phyloP scores from a whole-genome alignment of 768 basidiomycete genomes.

The Boletus insuetus region DNA sequence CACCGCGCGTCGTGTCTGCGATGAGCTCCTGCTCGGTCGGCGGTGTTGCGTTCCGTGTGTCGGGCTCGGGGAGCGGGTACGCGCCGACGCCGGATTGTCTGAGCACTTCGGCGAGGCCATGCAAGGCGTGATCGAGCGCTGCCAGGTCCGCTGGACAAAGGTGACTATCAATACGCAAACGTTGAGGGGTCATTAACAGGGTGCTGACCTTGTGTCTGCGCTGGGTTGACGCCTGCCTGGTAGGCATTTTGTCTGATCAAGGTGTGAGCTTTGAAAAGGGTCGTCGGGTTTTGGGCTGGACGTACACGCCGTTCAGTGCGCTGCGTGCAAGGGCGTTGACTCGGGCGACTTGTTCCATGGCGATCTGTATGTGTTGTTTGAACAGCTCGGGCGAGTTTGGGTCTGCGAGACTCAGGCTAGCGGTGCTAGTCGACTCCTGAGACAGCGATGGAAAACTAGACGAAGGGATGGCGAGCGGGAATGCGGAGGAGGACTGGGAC shows the following conservation, averaged over 20 bases:
- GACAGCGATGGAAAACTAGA: constrained; percentile 22
- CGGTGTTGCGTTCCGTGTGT: constrained; percentile 11
- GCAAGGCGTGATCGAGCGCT: constrained; percentile 50
- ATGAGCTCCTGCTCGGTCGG: constrained; percentile 50
- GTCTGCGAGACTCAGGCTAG: constrained; percentile 38
- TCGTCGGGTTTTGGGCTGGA: not conserved
- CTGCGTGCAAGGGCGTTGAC: constrained; percentile 49
- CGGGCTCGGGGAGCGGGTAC: constrained; percentile 45
- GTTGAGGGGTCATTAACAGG: not conserved
- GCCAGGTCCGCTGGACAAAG: constrained; percentile 42
- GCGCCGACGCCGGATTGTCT: constrained; percentile 65
- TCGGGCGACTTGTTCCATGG: constrained; percentile 47
- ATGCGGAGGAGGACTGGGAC: constrained; percentile 16
- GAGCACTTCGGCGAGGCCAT: constrained; percentile 45
- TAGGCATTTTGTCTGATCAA: constrained; percentile 57
- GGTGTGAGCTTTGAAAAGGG: not conserved
- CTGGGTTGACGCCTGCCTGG: constrained; percentile 49
- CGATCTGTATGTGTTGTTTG: constrained; percentile 52
- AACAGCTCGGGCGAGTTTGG: constrained; percentile 62
- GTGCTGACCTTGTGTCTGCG: constrained; percentile 51
- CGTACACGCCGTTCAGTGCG: constrained; percentile 55
- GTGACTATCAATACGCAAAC: not conserved
- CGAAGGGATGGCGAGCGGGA: constrained; percentile 20
- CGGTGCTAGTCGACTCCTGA: constrained; percentile 20
- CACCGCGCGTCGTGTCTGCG: constrained; percentile 38